Evolutionary conservation across 257 asterid genomes (phyloP).

Genomic region (Forsythia viridissima): DNA sequence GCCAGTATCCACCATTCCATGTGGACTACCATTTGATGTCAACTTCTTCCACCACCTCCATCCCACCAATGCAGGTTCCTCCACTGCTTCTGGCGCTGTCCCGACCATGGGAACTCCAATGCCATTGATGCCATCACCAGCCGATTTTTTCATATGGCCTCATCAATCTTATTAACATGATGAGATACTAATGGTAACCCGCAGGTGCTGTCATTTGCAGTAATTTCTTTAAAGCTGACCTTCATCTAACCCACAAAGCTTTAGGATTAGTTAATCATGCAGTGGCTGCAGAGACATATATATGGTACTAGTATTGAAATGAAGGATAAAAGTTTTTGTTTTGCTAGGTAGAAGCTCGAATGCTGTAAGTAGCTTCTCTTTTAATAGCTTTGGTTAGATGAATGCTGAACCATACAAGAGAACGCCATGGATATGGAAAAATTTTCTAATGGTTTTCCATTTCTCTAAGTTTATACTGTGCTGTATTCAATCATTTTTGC

Average conservation of each 20-base stretch:
- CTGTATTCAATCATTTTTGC: constrained; percentile 30
- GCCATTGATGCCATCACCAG: constrained; percentile 52
- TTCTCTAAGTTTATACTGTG: constrained; percentile 30
- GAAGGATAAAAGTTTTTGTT: constrained; percentile 30
- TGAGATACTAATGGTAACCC: no score
- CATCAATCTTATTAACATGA: constrained; percentile 60
- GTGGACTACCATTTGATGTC: constrained; percentile 66
- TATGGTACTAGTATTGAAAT: constrained; percentile 16
- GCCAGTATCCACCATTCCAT: constrained; percentile 51
- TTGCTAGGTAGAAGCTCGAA: constrained; percentile 22
- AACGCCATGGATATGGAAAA: constrained; percentile 45
- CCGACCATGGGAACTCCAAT: constrained; percentile 43
- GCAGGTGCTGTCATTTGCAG: constrained; percentile 3
- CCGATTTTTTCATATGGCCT: constrained; percentile 86
- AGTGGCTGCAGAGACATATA: constrained; percentile 16
- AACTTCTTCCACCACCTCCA: constrained; percentile 63
- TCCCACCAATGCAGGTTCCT: constrained; percentile 12
- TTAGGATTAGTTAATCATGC: constrained; percentile 37
- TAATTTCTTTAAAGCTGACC: constrained; percentile 36
- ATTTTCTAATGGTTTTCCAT: constrained; percentile 67
- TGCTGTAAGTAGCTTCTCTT: constrained; percentile 44
- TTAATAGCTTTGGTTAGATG: constrained; percentile 25
- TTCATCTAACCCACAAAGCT: constrained; percentile 43
- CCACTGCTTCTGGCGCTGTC: constrained; percentile 25
- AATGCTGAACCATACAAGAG: constrained; percentile 26